A percentile compares a stretch with the other conserved stretches of the same genome.
Conservation (phyloP, 164 flowering plant species). For the Macadamia tetraphylla region DNA sequence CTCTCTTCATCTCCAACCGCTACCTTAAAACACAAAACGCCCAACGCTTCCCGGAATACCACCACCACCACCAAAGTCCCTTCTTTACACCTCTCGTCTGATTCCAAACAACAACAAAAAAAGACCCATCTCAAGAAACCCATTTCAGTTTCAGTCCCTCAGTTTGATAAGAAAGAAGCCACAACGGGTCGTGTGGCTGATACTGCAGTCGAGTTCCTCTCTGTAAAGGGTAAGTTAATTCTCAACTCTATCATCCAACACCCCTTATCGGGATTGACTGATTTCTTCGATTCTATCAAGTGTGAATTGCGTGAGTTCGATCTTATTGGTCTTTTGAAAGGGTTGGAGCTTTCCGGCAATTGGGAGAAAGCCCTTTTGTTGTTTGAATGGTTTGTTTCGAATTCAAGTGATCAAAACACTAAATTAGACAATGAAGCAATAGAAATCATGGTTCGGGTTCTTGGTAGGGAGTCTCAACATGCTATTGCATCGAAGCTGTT, state of each 20-base stretch:
- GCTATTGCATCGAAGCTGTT: constrained; percentile 58
- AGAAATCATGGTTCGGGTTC: constrained; percentile 34
- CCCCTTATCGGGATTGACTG: constrained; percentile 34
- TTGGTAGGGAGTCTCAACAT: constrained; percentile 72
- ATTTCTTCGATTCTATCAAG: constrained; percentile 43
- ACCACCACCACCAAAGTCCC: too few species aligned
- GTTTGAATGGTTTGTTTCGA: constrained; percentile 45
- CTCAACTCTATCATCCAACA: constrained; percentile 40
- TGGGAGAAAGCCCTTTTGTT: too few species aligned
- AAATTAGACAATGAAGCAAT: too few species aligned
- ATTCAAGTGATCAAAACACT: constrained; percentile 9
- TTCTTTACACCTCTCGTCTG: too few species aligned
- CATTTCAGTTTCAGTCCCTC: constrained; percentile 16
- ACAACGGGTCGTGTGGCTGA: constrained; percentile 6
- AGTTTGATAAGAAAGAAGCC: constrained; percentile 13
- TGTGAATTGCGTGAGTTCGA: constrained; percentile 55
- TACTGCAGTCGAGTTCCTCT: constrained; percentile 42
- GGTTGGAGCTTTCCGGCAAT: too few species aligned
- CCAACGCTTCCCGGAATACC: too few species aligned
- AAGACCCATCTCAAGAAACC: constrained; percentile 21
- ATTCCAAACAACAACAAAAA: too few species aligned
- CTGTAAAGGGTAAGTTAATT: constrained; percentile 44
- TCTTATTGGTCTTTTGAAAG: background rate
- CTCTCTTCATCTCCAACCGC: too few species aligned
- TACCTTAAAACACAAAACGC: too few species aligned